Percentiles rank a stretch among this genome's conserved stretches.
phyloP scores from a whole-genome alignment of 495 filamentous ascomycete genomes.

The Neurospora pannonica region DNA sequence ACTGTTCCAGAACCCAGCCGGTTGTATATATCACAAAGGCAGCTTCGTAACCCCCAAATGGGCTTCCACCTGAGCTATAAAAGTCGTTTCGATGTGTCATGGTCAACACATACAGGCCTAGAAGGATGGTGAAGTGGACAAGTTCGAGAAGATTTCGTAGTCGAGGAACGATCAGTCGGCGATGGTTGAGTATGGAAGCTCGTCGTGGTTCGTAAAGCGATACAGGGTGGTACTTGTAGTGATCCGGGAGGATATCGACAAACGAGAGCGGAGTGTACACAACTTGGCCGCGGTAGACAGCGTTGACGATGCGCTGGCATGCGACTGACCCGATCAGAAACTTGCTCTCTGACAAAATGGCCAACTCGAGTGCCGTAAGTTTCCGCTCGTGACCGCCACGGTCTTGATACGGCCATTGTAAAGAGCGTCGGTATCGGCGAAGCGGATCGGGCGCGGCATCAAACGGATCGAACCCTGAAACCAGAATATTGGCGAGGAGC shows the following conservation, averaged over 20 bases:
- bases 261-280: slow-evolving; percentile 54
- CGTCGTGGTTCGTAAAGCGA: slow-evolving; percentile 51
- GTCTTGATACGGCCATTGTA: slow-evolving; percentile 35
- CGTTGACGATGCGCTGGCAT: slow-evolving; percentile 51
- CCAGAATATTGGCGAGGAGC: slow-evolving; percentile 49
- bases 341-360: slow-evolving; percentile 55
- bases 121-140: slow-evolving; percentile 47
- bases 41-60: slow-evolving; percentile 37
- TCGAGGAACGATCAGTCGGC: slow-evolving; percentile 53
- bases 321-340: slow-evolving; percentile 46
- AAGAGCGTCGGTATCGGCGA: slow-evolving; percentile 23
- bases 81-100: slow-evolving; percentile 40
- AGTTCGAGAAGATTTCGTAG: slow-evolving; percentile 51
- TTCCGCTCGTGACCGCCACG: slow-evolving; percentile 45
- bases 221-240: slow-evolving; percentile 55
- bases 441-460: slow-evolving; percentile 45
- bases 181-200: slow-evolving; percentile 52
- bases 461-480: slow-evolving; percentile 56
- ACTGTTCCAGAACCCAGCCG: slow-evolving; percentile 55
- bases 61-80: slow-evolving; percentile 32
- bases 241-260: slow-evolving; percentile 56
- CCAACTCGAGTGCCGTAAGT: slow-evolving; percentile 52
- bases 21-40: slow-evolving; percentile 46
- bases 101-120: slow-evolving; percentile 45
- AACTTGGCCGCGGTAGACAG: slow-evolving; percentile 47